These are phyloP conservation scores for Heritiera fomes DNA, from an alignment of 345 rosid species.

Conservation along the genomic window DNA sequence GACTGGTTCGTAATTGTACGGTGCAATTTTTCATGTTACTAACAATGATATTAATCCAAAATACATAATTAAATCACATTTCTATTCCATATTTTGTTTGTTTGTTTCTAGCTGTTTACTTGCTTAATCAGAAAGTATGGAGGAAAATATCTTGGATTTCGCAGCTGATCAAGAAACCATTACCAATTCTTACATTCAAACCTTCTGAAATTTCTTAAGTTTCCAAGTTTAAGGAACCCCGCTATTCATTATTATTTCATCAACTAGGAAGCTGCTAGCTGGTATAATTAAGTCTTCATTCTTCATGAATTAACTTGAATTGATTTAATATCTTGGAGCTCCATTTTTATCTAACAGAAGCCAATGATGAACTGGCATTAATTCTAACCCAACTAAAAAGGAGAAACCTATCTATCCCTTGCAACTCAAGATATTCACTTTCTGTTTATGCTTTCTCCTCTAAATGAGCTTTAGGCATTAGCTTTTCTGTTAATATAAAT, in stretches of 20 bases:
- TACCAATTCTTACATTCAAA: too few relatives aligned
- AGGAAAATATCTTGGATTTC: background rate
- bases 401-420: too few relatives aligned
- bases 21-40: background rate
- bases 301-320: too few relatives aligned
- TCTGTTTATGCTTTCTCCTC: background rate
- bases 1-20: background rate
- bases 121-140: background rate
- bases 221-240: background rate
- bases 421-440: too few relatives aligned
- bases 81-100: background rate
- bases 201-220: background rate
- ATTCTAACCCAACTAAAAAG: too few relatives aligned
- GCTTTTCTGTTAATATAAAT: background rate
- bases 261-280: too few relatives aligned
- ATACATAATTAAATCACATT: background rate
- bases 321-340: too few relatives aligned
- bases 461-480: background rate
- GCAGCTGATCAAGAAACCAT: background rate
- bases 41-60: background rate
- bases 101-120: background rate
- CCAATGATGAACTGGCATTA: too few relatives aligned
- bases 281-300: background rate
- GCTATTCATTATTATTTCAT: background rate
- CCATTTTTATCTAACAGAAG: too few relatives aligned